phyloP scores from a whole-genome alignment of 345 rosid genomes.

The Sonneratia caseolaris region DNA sequence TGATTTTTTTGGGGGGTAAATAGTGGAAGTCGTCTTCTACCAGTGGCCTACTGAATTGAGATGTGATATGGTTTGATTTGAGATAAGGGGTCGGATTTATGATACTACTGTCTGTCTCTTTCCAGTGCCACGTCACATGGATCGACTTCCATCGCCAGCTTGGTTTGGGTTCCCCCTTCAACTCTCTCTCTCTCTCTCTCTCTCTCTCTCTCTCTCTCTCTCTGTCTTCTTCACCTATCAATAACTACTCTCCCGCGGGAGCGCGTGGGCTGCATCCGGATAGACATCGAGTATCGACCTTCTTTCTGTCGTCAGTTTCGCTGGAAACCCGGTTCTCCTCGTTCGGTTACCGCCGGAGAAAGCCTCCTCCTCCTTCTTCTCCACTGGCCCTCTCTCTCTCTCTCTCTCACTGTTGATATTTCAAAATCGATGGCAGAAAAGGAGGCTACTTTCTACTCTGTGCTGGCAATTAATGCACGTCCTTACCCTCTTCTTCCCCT shows the following conservation, averaged over 20 bases:
- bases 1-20: too few relatives aligned
- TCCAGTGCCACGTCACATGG: conserved; percentile 10
- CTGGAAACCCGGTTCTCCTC: neutral
- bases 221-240: neutral
- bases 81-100: too few relatives aligned
- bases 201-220: too few relatives aligned
- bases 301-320: neutral
- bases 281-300: neutral
- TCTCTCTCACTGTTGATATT: neutral
- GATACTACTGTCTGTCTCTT: neutral
- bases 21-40: too few relatives aligned
- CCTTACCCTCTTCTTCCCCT: conserved; percentile 5
- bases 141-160: neutral
- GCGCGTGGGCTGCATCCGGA: neutral
- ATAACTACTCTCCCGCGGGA: neutral
- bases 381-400: neutral
- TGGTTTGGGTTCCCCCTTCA: too few relatives aligned
- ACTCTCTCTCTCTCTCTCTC: too few relatives aligned
- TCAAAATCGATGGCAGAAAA: conserved; percentile 1
- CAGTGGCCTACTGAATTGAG: too few relatives aligned
- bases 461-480: conserved; percentile 5
- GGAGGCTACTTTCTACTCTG: neutral
- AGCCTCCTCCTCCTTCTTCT: neutral
- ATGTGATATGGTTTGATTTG: too few relatives aligned
- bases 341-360: conserved; percentile 4